phyloP scores from a whole-genome alignment of 2,329 filamentous ascomycete genomes.

The Chaetothyriales sp. region DNA sequence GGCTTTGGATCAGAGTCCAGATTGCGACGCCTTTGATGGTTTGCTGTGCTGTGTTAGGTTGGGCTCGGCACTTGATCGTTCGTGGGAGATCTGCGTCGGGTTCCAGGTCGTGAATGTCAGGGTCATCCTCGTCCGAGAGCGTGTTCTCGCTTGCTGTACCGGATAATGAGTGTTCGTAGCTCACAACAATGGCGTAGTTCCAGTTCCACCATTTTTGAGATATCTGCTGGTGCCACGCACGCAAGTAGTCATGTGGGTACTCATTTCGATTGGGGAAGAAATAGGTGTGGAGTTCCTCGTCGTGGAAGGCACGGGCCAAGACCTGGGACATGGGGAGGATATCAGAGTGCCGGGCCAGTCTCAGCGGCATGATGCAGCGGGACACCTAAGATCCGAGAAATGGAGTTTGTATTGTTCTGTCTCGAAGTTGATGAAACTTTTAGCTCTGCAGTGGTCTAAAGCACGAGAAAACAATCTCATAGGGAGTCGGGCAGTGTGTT shows the following conservation, averaged over 20 bases:
- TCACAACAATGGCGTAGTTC: slow-evolving; percentile 1
- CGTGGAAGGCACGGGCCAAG: not conserved
- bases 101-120: too few species aligned
- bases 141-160: too few species aligned
- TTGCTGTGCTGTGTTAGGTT: not conserved
- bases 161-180: not conserved
- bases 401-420: too few species aligned
- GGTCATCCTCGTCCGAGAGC: too few species aligned
- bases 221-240: not conserved
- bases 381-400: too few species aligned
- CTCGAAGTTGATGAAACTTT: too few species aligned
- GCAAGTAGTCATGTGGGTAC: slow-evolving; percentile 1
- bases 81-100: too few species aligned
- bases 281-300: slow-evolving; percentile 3
- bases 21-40: slow-evolving; percentile 2
- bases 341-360: slow-evolving; percentile 1
- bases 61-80: not conserved
- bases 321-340: not conserved
- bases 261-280: slow-evolving; percentile 2
- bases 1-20: not conserved
- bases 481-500: too few species aligned
- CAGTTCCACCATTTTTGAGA: slow-evolving; percentile 3
- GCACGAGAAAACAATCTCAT: too few species aligned
- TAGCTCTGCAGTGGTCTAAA: too few species aligned
- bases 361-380: slow-evolving; percentile 1